Percentiles rank a stretch among this genome's conserved stretches.
Conservation (phyloP, 306 rosid genomes). For the Ochetophila trinervis region DNA sequence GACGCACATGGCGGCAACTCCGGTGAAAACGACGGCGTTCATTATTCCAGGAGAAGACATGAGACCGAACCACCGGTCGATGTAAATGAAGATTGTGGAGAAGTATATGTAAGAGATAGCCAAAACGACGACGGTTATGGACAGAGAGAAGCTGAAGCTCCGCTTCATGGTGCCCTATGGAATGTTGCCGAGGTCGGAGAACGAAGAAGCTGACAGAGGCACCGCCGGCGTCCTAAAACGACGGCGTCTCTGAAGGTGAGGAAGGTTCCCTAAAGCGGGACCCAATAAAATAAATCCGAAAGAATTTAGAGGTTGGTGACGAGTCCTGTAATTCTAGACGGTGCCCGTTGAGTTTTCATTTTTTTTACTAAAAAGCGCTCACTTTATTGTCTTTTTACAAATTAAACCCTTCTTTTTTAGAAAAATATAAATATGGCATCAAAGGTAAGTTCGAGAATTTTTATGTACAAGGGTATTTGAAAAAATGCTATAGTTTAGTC, state of each 20-base stretch:
- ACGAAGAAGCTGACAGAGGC: slow-evolving; percentile 22
- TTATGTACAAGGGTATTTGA: too few relatives aligned
- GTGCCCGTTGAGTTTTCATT: slow-evolving; percentile 10
- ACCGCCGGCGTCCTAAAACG: slow-evolving; percentile 68
- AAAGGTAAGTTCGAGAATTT: too few relatives aligned
- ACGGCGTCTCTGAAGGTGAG: slow-evolving; percentile 51
- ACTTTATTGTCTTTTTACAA: not conserved
- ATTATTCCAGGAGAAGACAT: slow-evolving; percentile 82
- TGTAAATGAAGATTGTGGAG: slow-evolving; percentile 73
- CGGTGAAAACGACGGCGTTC: slow-evolving; percentile 79
- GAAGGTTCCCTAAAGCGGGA: not conserved
- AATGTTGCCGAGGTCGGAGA: not conserved
- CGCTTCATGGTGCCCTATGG: slow-evolving; percentile 43
- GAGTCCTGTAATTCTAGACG: slow-evolving; percentile 23
- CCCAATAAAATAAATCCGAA: not conserved
- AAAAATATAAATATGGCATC: too few relatives aligned
- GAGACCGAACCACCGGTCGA: slow-evolving; percentile 88
- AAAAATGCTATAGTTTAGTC: too few relatives aligned
- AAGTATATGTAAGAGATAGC: slow-evolving; percentile 60
- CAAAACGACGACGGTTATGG: slow-evolving; percentile 60
- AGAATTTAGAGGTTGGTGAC: slow-evolving; percentile 9
- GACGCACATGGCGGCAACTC: slow-evolving; percentile 49
- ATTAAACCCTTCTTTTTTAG: not conserved
- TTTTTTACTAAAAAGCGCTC: slow-evolving; percentile 27
- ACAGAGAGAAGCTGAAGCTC: slow-evolving; percentile 45